phyloP scores from a whole-genome alignment of 139 green algal genomes.

The Yamagishiella unicocca region DNA sequence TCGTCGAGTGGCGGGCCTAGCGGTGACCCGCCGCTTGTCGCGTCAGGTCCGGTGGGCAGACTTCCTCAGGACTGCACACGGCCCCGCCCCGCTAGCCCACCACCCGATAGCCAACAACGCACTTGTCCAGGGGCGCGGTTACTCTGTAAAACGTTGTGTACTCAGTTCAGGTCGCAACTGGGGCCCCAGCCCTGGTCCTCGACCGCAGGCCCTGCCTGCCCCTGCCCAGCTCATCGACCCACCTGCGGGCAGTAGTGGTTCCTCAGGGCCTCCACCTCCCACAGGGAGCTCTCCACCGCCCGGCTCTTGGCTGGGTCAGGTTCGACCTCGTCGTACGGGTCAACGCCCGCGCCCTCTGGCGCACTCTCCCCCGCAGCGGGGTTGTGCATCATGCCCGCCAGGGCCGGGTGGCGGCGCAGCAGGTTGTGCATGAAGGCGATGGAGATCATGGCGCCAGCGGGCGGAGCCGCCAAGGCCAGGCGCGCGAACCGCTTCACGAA shows the following conservation, averaged over 20 bases:
- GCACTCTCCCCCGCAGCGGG: slow-evolving; percentile 16
- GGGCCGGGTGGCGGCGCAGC: slow-evolving; percentile 91
- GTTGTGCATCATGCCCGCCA: slow-evolving; percentile 88
- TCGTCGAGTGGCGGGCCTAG: no score
- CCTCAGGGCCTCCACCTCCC: slow-evolving; percentile 91
- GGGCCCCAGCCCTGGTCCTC: not conserved
- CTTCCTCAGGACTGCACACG: no score
- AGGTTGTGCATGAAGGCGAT: slow-evolving; percentile 97
- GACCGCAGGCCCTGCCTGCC: not conserved
- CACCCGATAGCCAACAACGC: no score
- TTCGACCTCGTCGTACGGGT: slow-evolving; percentile 74
- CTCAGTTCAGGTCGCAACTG: no score
- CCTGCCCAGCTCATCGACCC: not conserved
- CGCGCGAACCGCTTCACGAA: slow-evolving; percentile 95
- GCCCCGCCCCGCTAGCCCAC: no score
- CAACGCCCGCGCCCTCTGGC: slow-evolving; percentile 17
- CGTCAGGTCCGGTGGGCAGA: no score
- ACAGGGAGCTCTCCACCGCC: slow-evolving; percentile 94
- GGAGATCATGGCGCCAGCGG: slow-evolving; percentile 80
- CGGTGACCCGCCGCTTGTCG: no score
- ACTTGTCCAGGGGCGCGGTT: no score
- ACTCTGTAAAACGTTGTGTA: no score
- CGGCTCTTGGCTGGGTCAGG: slow-evolving; percentile 79
- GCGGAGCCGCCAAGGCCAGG: slow-evolving; percentile 81
- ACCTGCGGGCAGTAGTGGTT: slow-evolving; percentile 90